Conservation (phyloP, 306 rosid species). For the Macrotyloma uniflorum region DNA sequence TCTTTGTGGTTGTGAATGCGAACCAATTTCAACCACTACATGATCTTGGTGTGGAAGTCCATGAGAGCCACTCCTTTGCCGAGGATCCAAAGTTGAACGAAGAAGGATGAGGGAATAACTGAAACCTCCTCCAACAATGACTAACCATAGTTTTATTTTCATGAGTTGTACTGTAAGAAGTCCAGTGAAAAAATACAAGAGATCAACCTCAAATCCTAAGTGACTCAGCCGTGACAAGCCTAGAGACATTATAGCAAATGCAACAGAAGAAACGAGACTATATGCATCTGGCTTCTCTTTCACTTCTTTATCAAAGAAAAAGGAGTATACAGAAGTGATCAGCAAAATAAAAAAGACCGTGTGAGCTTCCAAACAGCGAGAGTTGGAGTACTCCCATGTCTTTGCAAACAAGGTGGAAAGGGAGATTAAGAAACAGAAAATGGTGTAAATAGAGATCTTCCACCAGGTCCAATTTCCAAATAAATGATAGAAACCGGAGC, state of each 20-base stretch:
- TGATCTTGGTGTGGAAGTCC: neutral
- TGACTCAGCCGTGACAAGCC: constrained; percentile 12
- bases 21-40: neutral
- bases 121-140: constrained; percentile 13
- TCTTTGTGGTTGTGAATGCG: neutral
- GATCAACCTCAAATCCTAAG: constrained; percentile 29
- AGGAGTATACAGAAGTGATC: neutral
- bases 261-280: neutral
- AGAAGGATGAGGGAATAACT: constrained; percentile 18
- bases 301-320: neutral
- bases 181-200: constrained; percentile 13
- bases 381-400: neutral
- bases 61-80: neutral
- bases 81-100: neutral
- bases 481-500: constrained; percentile 11
- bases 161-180: constrained; percentile 16
- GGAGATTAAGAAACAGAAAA: neutral
- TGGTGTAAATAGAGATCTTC: neutral
- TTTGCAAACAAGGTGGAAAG: neutral
- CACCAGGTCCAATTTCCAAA: constrained; percentile 4
- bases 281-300: constrained; percentile 25
- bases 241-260: constrained; percentile 21
- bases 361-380: neutral
- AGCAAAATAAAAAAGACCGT: neutral
- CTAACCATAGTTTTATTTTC: constrained; percentile 17